These are phyloP conservation scores for Diatrype stigma DNA, from an alignment of 2,329 filamentous ascomycete genomes.

Conservation along the genomic window DNA sequence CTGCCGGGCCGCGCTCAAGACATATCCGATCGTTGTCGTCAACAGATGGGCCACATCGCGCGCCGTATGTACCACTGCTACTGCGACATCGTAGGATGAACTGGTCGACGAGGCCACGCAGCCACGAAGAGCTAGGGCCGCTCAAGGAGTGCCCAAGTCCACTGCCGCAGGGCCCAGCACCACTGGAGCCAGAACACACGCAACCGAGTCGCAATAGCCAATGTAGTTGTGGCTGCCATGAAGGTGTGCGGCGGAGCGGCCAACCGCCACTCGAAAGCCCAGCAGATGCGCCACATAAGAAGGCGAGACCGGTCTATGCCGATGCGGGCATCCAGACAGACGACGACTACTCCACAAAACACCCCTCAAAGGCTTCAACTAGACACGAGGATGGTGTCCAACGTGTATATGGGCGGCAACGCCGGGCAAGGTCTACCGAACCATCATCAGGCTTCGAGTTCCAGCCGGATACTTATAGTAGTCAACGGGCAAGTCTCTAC, in stretches of 20 bases:
- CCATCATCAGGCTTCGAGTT: constrained; percentile 15
- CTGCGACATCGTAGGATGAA: constrained; percentile 11
- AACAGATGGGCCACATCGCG: constrained; percentile 11
- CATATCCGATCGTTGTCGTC: constrained; percentile 15
- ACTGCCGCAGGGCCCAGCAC: not conserved
- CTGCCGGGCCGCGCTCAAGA: constrained; percentile 2
- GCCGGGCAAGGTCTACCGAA: constrained; percentile 10
- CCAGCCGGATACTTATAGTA: constrained; percentile 10
- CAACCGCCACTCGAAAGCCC: not conserved
- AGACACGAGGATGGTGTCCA: constrained; percentile 4
- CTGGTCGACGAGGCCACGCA: constrained; percentile 18
- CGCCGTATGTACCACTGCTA: constrained; percentile 12
- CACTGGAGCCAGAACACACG: not conserved
- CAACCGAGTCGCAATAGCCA: not conserved
- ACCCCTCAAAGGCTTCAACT: constrained; percentile 2
- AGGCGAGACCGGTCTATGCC: constrained; percentile 15
- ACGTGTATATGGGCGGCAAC: constrained; percentile 3
- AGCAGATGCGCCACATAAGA: not conserved
- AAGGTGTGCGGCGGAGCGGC: not conserved
- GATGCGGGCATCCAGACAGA: constrained; percentile 27
- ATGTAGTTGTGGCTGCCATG: constrained; percentile 7
- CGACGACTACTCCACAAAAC: constrained; percentile 5
- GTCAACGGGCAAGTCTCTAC: constrained; percentile 22
- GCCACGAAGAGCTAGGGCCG: constrained; percentile 15
- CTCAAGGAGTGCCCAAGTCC: constrained; percentile 21